Evolutionary conservation across 2,329 filamentous ascomycete species (phyloP).

Genomic region (Sporothrix luriei): DNA sequence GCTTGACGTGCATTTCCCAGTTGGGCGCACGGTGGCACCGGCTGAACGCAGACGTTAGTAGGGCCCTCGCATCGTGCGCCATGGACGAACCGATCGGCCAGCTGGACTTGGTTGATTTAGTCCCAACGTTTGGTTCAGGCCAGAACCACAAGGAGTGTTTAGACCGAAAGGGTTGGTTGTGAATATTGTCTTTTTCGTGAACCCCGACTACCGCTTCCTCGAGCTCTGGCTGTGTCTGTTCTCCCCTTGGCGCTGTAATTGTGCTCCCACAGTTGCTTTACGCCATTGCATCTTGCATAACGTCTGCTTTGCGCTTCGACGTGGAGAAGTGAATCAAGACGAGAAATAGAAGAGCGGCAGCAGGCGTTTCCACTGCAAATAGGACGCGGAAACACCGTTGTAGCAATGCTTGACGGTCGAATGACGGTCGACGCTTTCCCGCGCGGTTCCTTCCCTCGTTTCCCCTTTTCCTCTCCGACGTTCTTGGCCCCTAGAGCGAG

Average conservation of each 20-base stretch:
- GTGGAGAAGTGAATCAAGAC: background rate
- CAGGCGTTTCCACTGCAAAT: background rate
- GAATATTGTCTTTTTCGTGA: background rate
- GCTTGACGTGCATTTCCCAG: too few relatives aligned
- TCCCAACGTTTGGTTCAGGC: background rate
- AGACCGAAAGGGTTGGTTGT: background rate
- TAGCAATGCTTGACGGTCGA: background rate
- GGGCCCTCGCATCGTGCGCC: constrained; percentile 10
- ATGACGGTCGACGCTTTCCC: constrained; percentile 2
- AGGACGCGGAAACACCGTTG: background rate
- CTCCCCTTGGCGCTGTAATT: constrained; percentile 16
- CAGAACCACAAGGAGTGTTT: constrained; percentile 5
- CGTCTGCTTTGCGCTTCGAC: background rate
- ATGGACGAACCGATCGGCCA: constrained; percentile 13
- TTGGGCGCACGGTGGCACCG: too few relatives aligned
- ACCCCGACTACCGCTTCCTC: constrained; percentile 14
- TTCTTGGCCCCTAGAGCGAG: constrained; percentile 22
- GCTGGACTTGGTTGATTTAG: constrained; percentile 6
- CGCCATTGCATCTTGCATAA: constrained; percentile 21
- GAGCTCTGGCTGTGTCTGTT: background rate
- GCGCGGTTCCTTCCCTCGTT: background rate
- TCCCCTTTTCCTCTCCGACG: background rate
- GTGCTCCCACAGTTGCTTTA: constrained; percentile 19
- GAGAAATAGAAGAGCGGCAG: background rate
- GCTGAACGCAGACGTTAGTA: background rate